Evolutionary conservation across 805 yeast genomes (phyloP).

Genomic region (Suhomyces prunicola): DNA sequence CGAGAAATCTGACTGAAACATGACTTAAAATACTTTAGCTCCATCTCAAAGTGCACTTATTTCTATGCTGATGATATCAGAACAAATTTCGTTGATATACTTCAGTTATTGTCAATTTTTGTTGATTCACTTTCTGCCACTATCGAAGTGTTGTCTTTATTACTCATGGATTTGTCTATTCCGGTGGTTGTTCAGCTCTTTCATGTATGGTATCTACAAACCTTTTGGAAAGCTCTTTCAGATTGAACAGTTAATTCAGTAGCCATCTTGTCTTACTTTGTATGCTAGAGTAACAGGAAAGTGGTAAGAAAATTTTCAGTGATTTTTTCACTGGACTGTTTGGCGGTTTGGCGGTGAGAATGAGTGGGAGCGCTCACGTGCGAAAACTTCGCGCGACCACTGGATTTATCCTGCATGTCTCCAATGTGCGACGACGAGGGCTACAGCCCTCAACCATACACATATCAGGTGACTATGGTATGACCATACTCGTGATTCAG

Average conservation of each 20-base stretch:
- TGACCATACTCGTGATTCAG: neutral
- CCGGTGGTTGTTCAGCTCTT: neutral
- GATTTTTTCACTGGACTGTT: conserved; percentile 3
- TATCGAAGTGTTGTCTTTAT: neutral
- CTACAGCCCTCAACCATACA: conserved; percentile 1
- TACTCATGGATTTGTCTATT: neutral
- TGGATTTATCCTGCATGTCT: neutral
- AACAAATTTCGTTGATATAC: neutral
- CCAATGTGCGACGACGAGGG: conserved; percentile 1
- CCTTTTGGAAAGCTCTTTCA: conserved; percentile 99
- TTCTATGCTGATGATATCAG: neutral
- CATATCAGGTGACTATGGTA: neutral
- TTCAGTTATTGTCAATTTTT: neutral
- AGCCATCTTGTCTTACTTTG: conserved; percentile 66
- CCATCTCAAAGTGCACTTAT: neutral
- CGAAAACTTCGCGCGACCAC: neutral
- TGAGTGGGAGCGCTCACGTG: conserved; percentile 1
- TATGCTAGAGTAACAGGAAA: conserved; percentile 7
- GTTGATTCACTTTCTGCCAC: neutral
- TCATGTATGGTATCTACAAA: conserved; percentile 42
- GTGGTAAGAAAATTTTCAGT: conserved; percentile 12
- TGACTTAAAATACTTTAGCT: neutral
- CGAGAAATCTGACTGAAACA: neutral
- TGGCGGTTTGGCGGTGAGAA: neutral
- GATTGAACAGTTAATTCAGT: conserved; percentile 99